Evolutionary conservation across 441 rosid species (phyloP).

Genomic region (Erodium trifolium): DNA sequence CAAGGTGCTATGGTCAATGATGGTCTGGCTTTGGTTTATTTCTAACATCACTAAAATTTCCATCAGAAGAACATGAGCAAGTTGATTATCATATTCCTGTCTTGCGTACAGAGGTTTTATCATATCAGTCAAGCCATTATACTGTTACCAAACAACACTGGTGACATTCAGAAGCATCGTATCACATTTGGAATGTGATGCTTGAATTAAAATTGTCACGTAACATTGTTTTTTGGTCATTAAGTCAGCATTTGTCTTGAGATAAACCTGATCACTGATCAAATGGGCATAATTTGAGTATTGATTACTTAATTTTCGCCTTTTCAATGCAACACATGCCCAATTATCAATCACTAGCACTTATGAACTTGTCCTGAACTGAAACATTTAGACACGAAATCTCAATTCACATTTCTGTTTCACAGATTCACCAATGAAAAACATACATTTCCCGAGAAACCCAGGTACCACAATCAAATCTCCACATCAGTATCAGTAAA

Average conservation of each 20-base stretch:
- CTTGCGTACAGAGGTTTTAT: not conserved
- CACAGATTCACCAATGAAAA: not conserved
- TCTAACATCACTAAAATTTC: not conserved
- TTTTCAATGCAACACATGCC: not conserved
- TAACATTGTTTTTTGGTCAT: not conserved
- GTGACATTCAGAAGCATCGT: not conserved
- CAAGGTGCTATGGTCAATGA: not conserved
- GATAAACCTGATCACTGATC: not conserved
- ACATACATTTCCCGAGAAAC: not conserved
- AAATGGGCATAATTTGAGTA: not conserved
- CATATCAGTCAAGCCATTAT: slow-evolving; percentile 1
- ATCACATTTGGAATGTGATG: not conserved
- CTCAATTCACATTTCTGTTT: not conserved
- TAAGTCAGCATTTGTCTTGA: not conserved
- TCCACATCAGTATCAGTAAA: not conserved
- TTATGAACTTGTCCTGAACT: no score
- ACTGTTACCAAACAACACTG: not conserved
- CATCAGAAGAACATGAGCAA: not conserved
- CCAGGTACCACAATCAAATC: not conserved
- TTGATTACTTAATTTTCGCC: no score
- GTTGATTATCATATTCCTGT: not conserved
- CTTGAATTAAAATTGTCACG: not conserved
- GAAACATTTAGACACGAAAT: no score
- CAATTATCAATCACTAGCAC: not conserved
- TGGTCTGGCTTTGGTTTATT: not conserved